phyloP scores from a whole-genome alignment of 164 flowering plant genomes.

The Umbellularia californica region DNA sequence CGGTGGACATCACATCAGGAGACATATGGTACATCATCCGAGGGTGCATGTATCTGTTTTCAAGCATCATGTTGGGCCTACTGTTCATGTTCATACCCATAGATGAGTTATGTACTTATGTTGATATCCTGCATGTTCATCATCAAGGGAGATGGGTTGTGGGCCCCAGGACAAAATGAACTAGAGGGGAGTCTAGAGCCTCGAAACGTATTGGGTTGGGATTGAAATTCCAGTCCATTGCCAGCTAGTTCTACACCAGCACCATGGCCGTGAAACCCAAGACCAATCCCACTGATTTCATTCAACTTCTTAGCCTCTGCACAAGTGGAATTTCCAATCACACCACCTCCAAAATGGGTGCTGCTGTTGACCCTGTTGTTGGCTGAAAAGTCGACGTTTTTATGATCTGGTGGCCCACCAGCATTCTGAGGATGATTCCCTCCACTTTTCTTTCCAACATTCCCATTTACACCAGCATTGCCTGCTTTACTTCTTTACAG shows the following conservation, averaged over 20 bases:
- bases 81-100: conserved; percentile 38
- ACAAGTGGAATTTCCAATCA: conserved; percentile 12
- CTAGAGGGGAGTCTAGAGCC: conserved; percentile 18
- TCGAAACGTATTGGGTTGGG: conserved; percentile 23
- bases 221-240: conserved; percentile 1
- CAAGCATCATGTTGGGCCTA: conserved; percentile 19
- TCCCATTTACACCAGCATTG: conserved; percentile 4
- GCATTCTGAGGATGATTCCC: conserved; percentile 11
- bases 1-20: too few species aligned
- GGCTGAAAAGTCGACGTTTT: conserved; percentile 23
- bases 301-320: conserved; percentile 23
- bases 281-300: conserved; percentile 23
- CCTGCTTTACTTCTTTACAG: conserved; percentile 6
- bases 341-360: conserved; percentile 21
- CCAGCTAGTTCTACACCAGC: conserved; percentile 14
- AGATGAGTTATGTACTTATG: conserved; percentile 19
- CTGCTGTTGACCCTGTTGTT: conserved; percentile 20
- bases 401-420: conserved; percentile 8
- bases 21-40: too few species aligned
- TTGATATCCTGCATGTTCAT: conserved; percentile 12
- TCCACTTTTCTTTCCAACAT: conserved; percentile 14
- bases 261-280: conserved; percentile 34
- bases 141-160: conserved; percentile 9
- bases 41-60: conserved; percentile 23
- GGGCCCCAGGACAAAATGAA: conserved; percentile 5